Evolutionary conservation across 129 eudicot genomes (phyloP), one percentile per base, ranked within the genome.

Genomic region (Mikania micrantha): DNA sequence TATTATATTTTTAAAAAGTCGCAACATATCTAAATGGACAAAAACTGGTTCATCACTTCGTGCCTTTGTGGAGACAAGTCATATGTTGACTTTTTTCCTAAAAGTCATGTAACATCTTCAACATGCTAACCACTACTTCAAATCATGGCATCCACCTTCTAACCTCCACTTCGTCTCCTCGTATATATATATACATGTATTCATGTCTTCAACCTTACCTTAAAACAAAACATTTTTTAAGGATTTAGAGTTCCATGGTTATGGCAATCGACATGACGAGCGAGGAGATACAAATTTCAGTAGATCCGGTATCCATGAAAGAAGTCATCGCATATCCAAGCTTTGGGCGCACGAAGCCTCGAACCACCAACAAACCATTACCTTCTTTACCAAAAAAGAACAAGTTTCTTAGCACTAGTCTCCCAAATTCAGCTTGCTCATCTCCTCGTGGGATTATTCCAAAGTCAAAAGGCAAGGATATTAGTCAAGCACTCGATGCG

Each of bases 291-390:
- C 91, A 85, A 25, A 86, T 86, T 12, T 86, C 91, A 0, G 75
- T 92, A 13, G 98, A 92, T 75, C 98, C 98, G 3, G 60, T 88
- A 21, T 92, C 96, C 0, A 66, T 91, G 50, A 80, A 65, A 69
- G 85, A 81, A 68, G 49, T 60, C 24, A 22, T 74, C 11, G 67
- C 28, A 32, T 24, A 29, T 31, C 71, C 73, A 8, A 16, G 44
- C 63, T 21, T 40, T 0, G 21, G 53, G 57, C 16, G 44, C 16
- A 44, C 77, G 3, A 64, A 61, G 19, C 66, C 76, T 64, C 58
- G 47, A 48, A 42, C 15, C 10, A 8, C 39, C 44, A 45, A 54
- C 3, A 66, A 65, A 4, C 78, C 78, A 29, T 21, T 52, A 9
- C 75, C 74, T 21, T 64, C 79, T 7, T 64, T 79, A 22, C 85